Evolutionary conservation across 2,329 filamentous ascomycete species (phyloP).

Genomic region (Colletotrichum paranaense): DNA sequence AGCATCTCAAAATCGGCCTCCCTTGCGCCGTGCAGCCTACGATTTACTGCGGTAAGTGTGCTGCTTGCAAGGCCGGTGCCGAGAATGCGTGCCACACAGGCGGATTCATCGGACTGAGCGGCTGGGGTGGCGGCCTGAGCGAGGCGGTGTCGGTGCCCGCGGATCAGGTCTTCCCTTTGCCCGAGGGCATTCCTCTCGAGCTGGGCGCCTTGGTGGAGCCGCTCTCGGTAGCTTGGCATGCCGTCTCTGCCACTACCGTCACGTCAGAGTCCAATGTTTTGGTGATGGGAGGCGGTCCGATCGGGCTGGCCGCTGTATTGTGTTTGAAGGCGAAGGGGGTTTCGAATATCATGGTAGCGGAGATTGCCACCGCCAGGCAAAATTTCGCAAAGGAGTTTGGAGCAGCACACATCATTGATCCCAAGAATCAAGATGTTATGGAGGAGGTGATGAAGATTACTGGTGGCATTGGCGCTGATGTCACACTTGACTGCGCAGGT

Average conservation of each 20-base stretch:
- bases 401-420: conserved; percentile 46
- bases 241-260: conserved; percentile 46
- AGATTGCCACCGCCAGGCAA: conserved; percentile 62
- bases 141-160: conserved; percentile 62
- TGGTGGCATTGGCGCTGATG: conserved; percentile 37
- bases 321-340: conserved; percentile 65
- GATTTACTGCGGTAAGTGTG: conserved; percentile 64
- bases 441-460: conserved; percentile 34
- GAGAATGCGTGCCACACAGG: conserved; percentile 54
- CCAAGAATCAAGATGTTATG: conserved; percentile 35
- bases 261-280: conserved; percentile 59
- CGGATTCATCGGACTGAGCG: conserved; percentile 47
- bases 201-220: conserved; percentile 71
- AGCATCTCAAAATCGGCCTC: conserved; percentile 61
- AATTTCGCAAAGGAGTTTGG: conserved; percentile 64
- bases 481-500: conserved; percentile 41
- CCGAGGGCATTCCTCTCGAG: conserved; percentile 62
- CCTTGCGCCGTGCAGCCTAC: conserved; percentile 68
- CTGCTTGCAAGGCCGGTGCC: conserved; percentile 59
- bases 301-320: conserved; percentile 70
- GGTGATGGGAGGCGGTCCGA: conserved; percentile 71
- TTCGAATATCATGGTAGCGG: conserved; percentile 67
- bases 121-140: conserved; percentile 64
- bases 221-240: conserved; percentile 73
- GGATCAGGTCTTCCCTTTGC: conserved; percentile 57